phyloP scores from a whole-genome alignment of 2,329 filamentous ascomycete species.

The Colletotrichum sp. region DNA sequence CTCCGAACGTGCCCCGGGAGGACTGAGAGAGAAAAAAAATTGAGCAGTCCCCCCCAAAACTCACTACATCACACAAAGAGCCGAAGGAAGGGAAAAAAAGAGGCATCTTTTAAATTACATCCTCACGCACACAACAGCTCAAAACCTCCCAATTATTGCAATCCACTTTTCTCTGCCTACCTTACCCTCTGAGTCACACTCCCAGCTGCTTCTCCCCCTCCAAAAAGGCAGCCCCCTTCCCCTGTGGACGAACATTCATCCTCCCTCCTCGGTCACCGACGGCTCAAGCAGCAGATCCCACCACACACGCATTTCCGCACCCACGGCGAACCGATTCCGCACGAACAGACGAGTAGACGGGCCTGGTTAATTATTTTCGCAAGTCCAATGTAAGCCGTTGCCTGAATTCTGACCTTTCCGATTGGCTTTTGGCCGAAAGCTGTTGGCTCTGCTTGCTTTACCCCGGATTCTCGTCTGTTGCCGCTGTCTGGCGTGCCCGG shows the following conservation, averaged over 20 bases:
- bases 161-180: not conserved
- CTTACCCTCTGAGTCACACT: conserved; percentile 9
- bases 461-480: not conserved
- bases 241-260: conserved; percentile 23
- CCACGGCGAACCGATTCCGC: conserved; percentile 5
- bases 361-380: not conserved
- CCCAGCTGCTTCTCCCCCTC: not conserved
- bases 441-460: not conserved
- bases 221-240: conserved; percentile 14
- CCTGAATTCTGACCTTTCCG: not conserved
- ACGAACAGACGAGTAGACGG: not conserved
- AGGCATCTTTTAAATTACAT: not conserved
- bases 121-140: not conserved
- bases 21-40: not conserved
- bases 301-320: conserved; percentile 10
- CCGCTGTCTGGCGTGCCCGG: not conserved
- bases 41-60: not conserved
- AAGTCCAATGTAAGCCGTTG: not conserved
- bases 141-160: not conserved
- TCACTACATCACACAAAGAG: not conserved
- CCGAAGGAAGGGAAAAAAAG: not conserved
- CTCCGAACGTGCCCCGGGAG: conserved; percentile 1
- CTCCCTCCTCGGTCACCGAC: conserved; percentile 20
- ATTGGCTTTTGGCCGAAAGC: not conserved
- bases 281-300: conserved; percentile 20